Conservation (phyloP, 2,329 filamentous ascomycete species). For the Alternaria ventricosa region DNA sequence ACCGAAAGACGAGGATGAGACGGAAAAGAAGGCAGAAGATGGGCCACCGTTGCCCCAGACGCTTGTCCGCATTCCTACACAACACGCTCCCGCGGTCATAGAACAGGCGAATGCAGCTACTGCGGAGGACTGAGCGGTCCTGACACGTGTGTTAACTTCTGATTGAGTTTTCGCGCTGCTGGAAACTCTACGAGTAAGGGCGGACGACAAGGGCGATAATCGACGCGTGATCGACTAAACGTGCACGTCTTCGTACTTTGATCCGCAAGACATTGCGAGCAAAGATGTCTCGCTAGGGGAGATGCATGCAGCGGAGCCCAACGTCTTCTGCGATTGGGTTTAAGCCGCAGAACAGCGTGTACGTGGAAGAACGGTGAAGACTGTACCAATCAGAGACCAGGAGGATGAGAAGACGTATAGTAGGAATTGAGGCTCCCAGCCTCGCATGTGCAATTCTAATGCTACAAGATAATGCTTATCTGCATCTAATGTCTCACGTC, state of each 20-base stretch:
- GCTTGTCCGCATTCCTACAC: conserved; percentile 82
- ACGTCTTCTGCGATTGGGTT: conserved; percentile 10
- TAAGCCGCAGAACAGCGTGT: conserved; percentile 6
- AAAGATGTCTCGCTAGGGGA: background rate
- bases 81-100: conserved; percentile 60
- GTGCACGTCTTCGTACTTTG: conserved; percentile 5
- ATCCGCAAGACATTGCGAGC: conserved; percentile 14
- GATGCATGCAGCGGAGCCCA: conserved; percentile 18
- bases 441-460: background rate
- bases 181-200: conserved; percentile 3
- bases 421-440: background rate
- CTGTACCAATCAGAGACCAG: background rate
- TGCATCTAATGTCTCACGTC: conserved; percentile 20
- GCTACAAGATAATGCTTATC: background rate
- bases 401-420: background rate
- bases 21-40: conserved; percentile 49
- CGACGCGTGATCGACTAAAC: conserved; percentile 1
- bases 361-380: background rate
- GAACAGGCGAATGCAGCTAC: conserved; percentile 43
- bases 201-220: background rate
- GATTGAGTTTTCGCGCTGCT: conserved; percentile 8
- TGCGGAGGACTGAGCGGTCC: conserved; percentile 36
- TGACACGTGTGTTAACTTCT: conserved; percentile 6
- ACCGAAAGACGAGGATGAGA: conserved; percentile 57
- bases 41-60: conserved; percentile 74